These are phyloP conservation scores for Cercospora sojina DNA, from an alignment of 2,329 filamentous ascomycete genomes.

Conservation along the genomic window DNA sequence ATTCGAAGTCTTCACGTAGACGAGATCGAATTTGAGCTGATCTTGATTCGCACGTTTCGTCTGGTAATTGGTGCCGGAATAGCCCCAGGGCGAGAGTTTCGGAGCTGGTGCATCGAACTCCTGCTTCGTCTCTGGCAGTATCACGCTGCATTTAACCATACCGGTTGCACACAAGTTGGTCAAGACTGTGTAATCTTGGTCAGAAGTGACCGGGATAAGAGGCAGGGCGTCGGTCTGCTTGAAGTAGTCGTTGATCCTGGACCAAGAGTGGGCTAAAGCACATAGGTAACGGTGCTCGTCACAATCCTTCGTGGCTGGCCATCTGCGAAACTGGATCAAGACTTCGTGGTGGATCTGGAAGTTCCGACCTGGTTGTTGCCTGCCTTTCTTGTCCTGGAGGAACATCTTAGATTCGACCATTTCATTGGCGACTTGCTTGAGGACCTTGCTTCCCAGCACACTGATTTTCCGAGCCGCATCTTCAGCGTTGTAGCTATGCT, in stretches of 20 bases:
- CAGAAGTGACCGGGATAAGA: constrained; percentile 58
- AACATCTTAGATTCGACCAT: constrained; percentile 56
- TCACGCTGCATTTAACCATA: constrained; percentile 54
- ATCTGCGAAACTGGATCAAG: constrained; percentile 56
- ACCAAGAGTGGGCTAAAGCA: constrained; percentile 30
- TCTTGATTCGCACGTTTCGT: constrained; percentile 66
- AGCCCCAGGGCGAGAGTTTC: constrained; percentile 60
- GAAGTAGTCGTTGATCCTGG: constrained; percentile 38
- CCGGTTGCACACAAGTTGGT: constrained; percentile 63
- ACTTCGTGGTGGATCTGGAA: constrained; percentile 64
- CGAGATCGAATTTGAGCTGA: constrained; percentile 64
- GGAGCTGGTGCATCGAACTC: constrained; percentile 43
- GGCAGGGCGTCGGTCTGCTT: constrained; percentile 39
- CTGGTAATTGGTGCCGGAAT: constrained; percentile 69
- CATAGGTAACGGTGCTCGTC: constrained; percentile 33
- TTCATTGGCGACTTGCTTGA: constrained; percentile 55
- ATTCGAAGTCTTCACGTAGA: constrained; percentile 56
- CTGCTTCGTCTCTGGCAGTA: constrained; percentile 61
- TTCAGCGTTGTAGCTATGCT: constrained; percentile 41
- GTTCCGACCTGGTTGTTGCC: constrained; percentile 58
- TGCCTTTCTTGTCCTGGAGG: constrained; percentile 60
- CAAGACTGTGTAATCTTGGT: constrained; percentile 66
- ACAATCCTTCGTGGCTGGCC: constrained; percentile 40
- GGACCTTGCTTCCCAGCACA: constrained; percentile 35
- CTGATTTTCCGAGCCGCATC: constrained; percentile 44